A percentile compares a stretch with the other conserved stretches of the same genome.
Conservation (phyloP, 192 early-diverging fungal genomes). For the Coemansia sp. region DNA sequence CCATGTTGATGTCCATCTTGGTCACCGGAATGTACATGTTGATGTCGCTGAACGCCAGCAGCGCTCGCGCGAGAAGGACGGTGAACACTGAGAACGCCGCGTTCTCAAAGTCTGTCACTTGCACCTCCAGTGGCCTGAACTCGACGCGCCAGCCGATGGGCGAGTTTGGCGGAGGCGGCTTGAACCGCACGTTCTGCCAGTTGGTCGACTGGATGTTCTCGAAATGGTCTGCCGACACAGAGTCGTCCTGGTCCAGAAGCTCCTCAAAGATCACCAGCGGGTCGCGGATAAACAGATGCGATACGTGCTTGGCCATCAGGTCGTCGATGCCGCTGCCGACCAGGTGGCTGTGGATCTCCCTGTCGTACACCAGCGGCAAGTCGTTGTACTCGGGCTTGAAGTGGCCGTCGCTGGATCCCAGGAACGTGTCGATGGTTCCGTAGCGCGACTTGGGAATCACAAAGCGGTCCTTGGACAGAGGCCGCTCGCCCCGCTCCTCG, state of each 20-base stretch:
- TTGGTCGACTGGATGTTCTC: constrained; percentile 99
- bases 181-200: constrained; percentile 99
- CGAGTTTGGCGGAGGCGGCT: constrained; percentile 88
- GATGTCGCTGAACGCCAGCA: constrained; percentile 76
- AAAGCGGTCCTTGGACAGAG: constrained; percentile 68
- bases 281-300: constrained; percentile 97
- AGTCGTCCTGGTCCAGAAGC: constrained; percentile 81
- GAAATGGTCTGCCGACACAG: constrained; percentile 89
- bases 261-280: constrained; percentile 94
- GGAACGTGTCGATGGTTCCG: constrained; percentile 88
- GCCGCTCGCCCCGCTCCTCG: constrained; percentile 81
- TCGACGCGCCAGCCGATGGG: constrained; percentile 98
- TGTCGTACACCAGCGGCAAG: constrained; percentile 75
- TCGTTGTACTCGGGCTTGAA: constrained; percentile 93
- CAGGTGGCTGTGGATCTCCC: constrained; percentile 71
- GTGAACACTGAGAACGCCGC: constrained; percentile 94
- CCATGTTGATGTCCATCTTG: constrained; percentile 95
- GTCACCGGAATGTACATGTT: constrained; percentile 97
- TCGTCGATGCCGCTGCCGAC: constrained; percentile 79
- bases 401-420: constrained; percentile 63
- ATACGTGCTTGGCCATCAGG: constrained; percentile 83
- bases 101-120: constrained; percentile 96
- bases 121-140: constrained; percentile 95
- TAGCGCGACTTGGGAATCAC: constrained; percentile 95
- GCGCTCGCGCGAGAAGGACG: constrained; percentile 82